A percentile compares a stretch with the other conserved stretches of the same genome.
These are phyloP conservation scores for Fragaria nilgerrensis DNA, from an alignment of 306 rosid genomes.

Conservation along the genomic window DNA sequence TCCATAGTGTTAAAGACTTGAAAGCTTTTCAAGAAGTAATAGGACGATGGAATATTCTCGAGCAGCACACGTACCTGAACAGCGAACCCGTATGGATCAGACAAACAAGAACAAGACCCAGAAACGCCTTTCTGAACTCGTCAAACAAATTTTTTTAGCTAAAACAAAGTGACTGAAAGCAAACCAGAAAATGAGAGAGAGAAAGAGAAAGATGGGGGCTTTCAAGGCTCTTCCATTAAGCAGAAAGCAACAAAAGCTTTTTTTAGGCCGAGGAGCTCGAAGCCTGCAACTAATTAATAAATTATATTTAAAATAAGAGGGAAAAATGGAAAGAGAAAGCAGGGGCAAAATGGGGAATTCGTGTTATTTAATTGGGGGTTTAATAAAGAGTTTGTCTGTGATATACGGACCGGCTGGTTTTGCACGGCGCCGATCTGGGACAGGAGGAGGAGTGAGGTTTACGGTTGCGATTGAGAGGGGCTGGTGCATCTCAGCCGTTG, in stretches of 20 bases:
- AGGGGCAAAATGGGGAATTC: slow-evolving; percentile 47
- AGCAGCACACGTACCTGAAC: slow-evolving; percentile 33
- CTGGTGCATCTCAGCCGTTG: slow-evolving; percentile 30
- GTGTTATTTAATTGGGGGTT: neutral
- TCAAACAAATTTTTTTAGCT: slow-evolving; percentile 29
- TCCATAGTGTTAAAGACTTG: neutral
- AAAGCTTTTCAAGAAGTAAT: neutral
- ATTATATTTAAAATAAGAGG: neutral
- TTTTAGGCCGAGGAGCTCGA: slow-evolving; percentile 42
- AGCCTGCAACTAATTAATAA: slow-evolving; percentile 8
- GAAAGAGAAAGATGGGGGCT: slow-evolving; percentile 14
- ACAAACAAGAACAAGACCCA: slow-evolving; percentile 25
- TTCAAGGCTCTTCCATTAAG: slow-evolving; percentile 77
- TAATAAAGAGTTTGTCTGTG: neutral
- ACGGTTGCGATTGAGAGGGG: slow-evolving; percentile 32
- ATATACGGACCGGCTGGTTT: slow-evolving; percentile 23
- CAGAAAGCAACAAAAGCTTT: slow-evolving; percentile 71
- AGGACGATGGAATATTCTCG: slow-evolving; percentile 8
- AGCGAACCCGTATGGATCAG: slow-evolving; percentile 28
- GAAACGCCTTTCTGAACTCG: slow-evolving; percentile 15
- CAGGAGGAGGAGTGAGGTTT: slow-evolving; percentile 10
- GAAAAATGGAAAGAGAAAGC: neutral
- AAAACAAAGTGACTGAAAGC: neutral
- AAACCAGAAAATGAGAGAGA: slow-evolving; percentile 22
- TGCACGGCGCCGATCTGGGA: slow-evolving; percentile 20